These are phyloP conservation scores for Phaseolus coccineus DNA, from an alignment of 331 rosid genomes.

Conservation along the genomic window DNA sequence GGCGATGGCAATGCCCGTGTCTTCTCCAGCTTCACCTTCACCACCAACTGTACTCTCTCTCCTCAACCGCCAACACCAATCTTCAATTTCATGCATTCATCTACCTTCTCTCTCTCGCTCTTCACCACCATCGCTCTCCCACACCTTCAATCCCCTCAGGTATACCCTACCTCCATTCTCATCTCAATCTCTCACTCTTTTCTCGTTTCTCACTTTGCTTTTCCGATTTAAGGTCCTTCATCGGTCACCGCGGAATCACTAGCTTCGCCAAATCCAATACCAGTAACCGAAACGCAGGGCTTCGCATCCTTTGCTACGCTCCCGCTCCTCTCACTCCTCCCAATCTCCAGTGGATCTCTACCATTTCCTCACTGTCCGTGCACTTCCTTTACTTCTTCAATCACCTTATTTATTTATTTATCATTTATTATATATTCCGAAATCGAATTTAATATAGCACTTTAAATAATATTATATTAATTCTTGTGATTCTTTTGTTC, in stretches of 20 bases:
- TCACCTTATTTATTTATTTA: not conserved
- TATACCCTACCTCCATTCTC: slow-evolving; percentile 16
- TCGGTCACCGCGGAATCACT: slow-evolving; percentile 36
- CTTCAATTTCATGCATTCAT: slow-evolving; percentile 19
- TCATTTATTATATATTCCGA: not conserved
- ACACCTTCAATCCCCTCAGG: slow-evolving; percentile 45
- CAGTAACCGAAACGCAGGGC: slow-evolving; percentile 34
- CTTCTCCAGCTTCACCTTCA: not conserved
- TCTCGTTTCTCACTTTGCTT: not conserved
- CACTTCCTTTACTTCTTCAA: not conserved
- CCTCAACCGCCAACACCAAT: not conserved
- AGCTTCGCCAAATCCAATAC: slow-evolving; percentile 39
- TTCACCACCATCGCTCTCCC: not conserved
- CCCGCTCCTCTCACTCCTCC: slow-evolving; percentile 54
- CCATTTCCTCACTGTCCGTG: slow-evolving; percentile 66
- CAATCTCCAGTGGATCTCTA: slow-evolving; percentile 70
- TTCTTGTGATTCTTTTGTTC: not conserved
- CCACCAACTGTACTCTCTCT: slow-evolving; percentile 15
- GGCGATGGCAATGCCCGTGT: slow-evolving; percentile 6
- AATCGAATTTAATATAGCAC: too few species aligned
- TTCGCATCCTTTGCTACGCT: slow-evolving; percentile 61
- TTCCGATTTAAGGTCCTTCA: slow-evolving; percentile 48
- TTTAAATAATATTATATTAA: not conserved
- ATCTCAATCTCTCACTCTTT: not conserved
- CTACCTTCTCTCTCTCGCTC: slow-evolving; percentile 30